Percentiles rank a stretch among this genome's conserved stretches.
Evolutionary conservation across 495 filamentous ascomycete species (phyloP).

Genomic region (Talaromyces wortmannii): DNA sequence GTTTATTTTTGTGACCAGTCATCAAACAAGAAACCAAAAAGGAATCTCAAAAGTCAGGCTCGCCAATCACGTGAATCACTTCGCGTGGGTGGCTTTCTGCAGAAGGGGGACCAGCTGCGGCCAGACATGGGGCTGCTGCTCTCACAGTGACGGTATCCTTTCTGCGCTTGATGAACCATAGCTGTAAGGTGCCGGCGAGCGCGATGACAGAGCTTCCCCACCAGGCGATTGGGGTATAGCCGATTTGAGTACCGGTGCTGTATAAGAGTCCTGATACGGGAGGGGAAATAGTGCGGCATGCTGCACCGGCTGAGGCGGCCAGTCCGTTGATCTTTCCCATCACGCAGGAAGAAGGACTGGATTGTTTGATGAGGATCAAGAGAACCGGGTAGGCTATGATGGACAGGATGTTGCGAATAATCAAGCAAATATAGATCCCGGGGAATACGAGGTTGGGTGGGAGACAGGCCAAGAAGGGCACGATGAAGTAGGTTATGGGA

Average conservation of each 20-base stretch:
- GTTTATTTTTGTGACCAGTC: no score
- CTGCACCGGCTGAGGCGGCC: constrained; percentile 71
- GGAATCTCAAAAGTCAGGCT: not conserved
- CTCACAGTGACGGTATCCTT: constrained; percentile 31
- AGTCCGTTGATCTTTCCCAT: constrained; percentile 78
- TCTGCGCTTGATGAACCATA: constrained; percentile 55
- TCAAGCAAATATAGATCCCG: constrained; percentile 67
- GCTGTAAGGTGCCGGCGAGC: constrained; percentile 58
- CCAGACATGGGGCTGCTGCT: constrained; percentile 20
- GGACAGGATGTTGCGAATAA: constrained; percentile 66
- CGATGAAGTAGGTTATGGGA: constrained; percentile 67
- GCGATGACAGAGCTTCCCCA: constrained; percentile 69
- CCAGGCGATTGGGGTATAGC: constrained; percentile 73
- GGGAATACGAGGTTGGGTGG: constrained; percentile 50
- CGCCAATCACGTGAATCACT: constrained; percentile 26
- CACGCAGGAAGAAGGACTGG: constrained; percentile 56
- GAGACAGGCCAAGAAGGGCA: constrained; percentile 61
- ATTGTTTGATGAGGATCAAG: constrained; percentile 79
- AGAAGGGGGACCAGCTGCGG: constrained; percentile 10
- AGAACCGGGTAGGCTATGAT: constrained; percentile 75
- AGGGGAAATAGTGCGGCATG: constrained; percentile 68
- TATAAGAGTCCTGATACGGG: constrained; percentile 73
- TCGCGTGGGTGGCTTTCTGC: constrained; percentile 17
- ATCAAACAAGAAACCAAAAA: no score
- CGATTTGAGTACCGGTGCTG: constrained; percentile 54